A percentile compares a stretch with the other conserved stretches of the same genome.
These are phyloP conservation scores for Diutina pseudorugosa DNA, from an alignment of 1,139 yeast genomes.

Conservation along the genomic window DNA sequence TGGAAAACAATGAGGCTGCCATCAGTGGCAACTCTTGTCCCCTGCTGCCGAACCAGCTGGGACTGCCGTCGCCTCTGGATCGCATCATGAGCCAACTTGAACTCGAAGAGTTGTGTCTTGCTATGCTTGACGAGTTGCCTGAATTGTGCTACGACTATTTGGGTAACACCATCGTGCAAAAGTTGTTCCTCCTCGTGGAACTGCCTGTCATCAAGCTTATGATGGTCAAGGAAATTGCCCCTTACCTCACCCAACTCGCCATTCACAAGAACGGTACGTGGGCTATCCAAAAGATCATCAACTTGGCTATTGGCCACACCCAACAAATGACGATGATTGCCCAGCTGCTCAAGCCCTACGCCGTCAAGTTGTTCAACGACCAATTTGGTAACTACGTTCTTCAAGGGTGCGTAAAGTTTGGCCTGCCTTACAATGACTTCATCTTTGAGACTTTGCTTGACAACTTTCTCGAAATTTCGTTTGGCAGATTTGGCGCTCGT, in stretches of 20 bases:
- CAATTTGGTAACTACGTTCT: constrained; percentile 95
- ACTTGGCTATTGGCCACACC: constrained; percentile 43
- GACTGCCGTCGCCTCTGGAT: background rate
- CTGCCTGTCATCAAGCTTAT: constrained; percentile 64
- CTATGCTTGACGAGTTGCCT: constrained; percentile 83
- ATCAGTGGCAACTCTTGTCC: constrained; percentile 5
- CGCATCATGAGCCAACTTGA: constrained; percentile 30
- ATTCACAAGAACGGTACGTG: constrained; percentile 97
- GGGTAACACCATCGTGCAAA: constrained; percentile 94
- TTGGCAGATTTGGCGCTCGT: constrained; percentile 89
- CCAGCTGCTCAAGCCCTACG: constrained; percentile 63
- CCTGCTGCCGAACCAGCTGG: background rate
- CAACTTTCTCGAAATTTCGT: constrained; percentile 72
- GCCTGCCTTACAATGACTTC: constrained; percentile 79
- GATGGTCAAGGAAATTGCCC: constrained; percentile 71
- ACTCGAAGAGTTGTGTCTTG: constrained; percentile 71
- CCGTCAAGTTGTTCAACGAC: constrained; percentile 80
- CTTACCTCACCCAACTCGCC: constrained; percentile 81
- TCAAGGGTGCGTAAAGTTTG: constrained; percentile 87
- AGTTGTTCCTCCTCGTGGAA: constrained; percentile 58
- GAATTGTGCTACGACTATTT: constrained; percentile 85
- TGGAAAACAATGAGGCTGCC: constrained; percentile 31
- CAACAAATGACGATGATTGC: constrained; percentile 66
- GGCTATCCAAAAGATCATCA: constrained; percentile 96
- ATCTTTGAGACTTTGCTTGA: constrained; percentile 76